Percentiles rank a stretch among this genome's conserved stretches.
These are phyloP conservation scores for Aspergillus wentii DNA, from an alignment of 495 filamentous ascomycete genomes.

Conservation along the genomic window DNA sequence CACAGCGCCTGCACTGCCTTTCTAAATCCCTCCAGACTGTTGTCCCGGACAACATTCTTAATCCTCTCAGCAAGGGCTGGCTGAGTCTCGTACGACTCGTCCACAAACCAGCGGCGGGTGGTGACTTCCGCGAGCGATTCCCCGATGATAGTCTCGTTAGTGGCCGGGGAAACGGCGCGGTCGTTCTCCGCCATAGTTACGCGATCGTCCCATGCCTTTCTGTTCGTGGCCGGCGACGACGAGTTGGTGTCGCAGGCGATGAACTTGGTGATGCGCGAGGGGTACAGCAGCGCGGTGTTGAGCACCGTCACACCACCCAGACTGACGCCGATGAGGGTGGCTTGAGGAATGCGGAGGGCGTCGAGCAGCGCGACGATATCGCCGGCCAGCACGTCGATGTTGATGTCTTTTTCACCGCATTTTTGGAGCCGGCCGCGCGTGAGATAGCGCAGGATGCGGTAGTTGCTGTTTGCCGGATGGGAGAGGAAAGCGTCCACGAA, in stretches of 20 bases:
- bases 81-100: conserved; percentile 51
- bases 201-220: conserved; percentile 70
- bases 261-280: conserved; percentile 52
- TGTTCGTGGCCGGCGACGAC: conserved; percentile 61
- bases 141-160: conserved; percentile 50
- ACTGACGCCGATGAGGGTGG: conserved; percentile 66
- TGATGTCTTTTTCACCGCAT: conserved; percentile 43
- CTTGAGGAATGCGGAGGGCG: conserved; percentile 55
- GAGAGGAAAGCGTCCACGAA: conserved; percentile 60
- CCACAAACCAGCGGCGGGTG: conserved; percentile 69
- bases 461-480: conserved; percentile 50
- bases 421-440: conserved; percentile 54
- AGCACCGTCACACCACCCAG: conserved; percentile 74
- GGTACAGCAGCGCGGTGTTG: conserved; percentile 63
- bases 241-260: conserved; percentile 76
- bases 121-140: conserved; percentile 60
- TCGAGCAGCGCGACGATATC: conserved; percentile 58
- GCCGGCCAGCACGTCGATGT: conserved; percentile 58
- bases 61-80: conserved; percentile 45
- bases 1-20: conserved; percentile 68
- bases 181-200: conserved; percentile 61
- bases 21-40: conserved; percentile 65
- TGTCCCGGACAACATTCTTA: conserved; percentile 56
- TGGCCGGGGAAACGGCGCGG: conserved; percentile 32
- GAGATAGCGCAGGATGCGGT: conserved; percentile 68